Percentiles rank a stretch among this genome's conserved stretches.
These are phyloP conservation scores for Heimioporus retisporus DNA, from an alignment of 1,284 basidiomycete genomes.

Conservation along the genomic window DNA sequence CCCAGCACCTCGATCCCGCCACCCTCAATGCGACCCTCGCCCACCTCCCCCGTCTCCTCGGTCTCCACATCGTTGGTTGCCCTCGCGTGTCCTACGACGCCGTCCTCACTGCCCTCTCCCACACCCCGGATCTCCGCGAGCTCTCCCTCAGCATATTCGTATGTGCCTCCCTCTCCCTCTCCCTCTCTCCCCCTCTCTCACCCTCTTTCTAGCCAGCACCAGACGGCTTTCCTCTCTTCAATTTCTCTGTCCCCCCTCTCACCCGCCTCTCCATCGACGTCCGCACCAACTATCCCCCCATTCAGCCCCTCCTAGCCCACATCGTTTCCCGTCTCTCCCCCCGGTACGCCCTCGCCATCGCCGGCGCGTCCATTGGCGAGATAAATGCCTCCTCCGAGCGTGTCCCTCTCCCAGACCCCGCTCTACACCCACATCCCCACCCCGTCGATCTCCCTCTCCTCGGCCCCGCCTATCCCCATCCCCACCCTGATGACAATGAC, in stretches of 20 bases:
- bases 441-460: constrained; percentile 29
- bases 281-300: constrained; percentile 39
- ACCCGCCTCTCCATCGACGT: constrained; percentile 66
- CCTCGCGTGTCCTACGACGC: constrained; percentile 60
- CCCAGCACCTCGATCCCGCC: constrained; percentile 60
- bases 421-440: constrained; percentile 13
- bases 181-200: constrained; percentile 34
- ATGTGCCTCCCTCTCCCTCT: constrained; percentile 26
- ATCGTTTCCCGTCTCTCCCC: constrained; percentile 32
- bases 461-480: constrained; percentile 11
- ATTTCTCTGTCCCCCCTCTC: constrained; percentile 52
- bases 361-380: constrained; percentile 41
- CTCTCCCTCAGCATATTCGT: constrained; percentile 70
- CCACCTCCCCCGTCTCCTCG: constrained; percentile 61
- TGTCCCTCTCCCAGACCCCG: constrained; percentile 1
- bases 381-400: constrained; percentile 25
- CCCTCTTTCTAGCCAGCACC: constrained; percentile 35
- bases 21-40: constrained; percentile 59
- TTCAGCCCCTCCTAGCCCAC: constrained; percentile 24
- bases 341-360: constrained; percentile 34
- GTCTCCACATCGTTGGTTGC: constrained; percentile 70
- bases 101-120: constrained; percentile 56
- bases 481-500: constrained; percentile 4
- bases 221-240: constrained; percentile 41
- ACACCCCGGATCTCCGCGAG: constrained; percentile 65